These are phyloP conservation scores for Didymella pinodella DNA, from an alignment of 2,329 filamentous ascomycete species.

Conservation along the genomic window DNA sequence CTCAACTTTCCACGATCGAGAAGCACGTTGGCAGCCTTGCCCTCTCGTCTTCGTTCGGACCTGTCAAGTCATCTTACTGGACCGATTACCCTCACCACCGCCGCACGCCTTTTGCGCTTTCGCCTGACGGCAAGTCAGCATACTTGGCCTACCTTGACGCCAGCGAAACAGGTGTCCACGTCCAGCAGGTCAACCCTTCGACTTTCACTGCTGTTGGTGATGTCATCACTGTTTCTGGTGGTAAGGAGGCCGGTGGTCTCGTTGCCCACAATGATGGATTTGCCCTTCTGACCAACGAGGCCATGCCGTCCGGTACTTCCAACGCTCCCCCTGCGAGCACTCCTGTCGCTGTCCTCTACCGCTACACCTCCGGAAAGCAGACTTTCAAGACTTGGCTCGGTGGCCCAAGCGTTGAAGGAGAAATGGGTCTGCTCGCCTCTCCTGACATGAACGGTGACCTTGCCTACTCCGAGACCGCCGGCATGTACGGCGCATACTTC, in stretches of 20 bases:
- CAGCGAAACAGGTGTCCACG: slow-evolving; percentile 63
- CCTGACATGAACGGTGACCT: slow-evolving; percentile 70
- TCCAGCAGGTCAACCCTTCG: slow-evolving; percentile 64
- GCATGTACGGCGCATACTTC: slow-evolving; percentile 68
- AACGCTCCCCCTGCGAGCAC: slow-evolving; percentile 58
- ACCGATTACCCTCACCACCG: slow-evolving; percentile 68
- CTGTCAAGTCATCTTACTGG: slow-evolving; percentile 68
- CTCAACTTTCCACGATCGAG: slow-evolving; percentile 53
- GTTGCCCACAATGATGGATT: slow-evolving; percentile 70
- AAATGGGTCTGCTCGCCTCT: slow-evolving; percentile 58
- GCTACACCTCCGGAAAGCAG: slow-evolving; percentile 63
- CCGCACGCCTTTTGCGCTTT: slow-evolving; percentile 67
- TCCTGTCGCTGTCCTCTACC: slow-evolving; percentile 66
- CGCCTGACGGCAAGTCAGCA: slow-evolving; percentile 65
- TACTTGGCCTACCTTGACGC: slow-evolving; percentile 68
- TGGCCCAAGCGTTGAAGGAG: slow-evolving; percentile 61
- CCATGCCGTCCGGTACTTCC: slow-evolving; percentile 59
- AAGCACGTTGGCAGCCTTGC: slow-evolving; percentile 55
- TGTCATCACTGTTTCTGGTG: slow-evolving; percentile 61
- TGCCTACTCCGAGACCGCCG: slow-evolving; percentile 64
- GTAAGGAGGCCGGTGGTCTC: slow-evolving; percentile 66
- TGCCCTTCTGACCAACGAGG: slow-evolving; percentile 67
- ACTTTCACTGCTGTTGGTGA: slow-evolving; percentile 64
- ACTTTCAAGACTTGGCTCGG: slow-evolving; percentile 68
- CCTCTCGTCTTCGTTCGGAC: slow-evolving; percentile 63